Percentiles rank a stretch among this genome's conserved stretches.
phyloP scores from a whole-genome alignment of 73 alveolate genomes.

The Paramecium tetraurelia region DNA sequence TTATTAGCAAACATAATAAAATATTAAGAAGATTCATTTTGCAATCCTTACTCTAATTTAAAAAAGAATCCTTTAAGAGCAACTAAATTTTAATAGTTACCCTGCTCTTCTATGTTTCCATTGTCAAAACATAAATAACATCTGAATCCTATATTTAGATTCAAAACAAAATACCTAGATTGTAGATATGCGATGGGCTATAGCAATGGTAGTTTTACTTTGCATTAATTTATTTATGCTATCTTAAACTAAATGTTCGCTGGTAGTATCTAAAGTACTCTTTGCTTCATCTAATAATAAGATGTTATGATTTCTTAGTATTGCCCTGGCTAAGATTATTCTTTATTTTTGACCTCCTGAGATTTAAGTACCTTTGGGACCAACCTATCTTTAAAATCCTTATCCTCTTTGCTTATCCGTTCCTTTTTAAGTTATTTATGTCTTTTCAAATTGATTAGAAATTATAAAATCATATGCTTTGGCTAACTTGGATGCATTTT shows the following conservation, averaged over 20 bases:
- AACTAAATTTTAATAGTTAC: background rate
- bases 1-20: background rate
- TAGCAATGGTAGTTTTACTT: conserved; percentile 67
- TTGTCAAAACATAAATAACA: background rate
- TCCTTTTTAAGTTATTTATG: background rate
- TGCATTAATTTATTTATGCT: conserved; percentile 35
- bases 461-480: conserved; percentile 69
- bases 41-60: background rate
- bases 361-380: conserved; percentile 55
- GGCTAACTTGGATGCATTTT: conserved; percentile 71
- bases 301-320: conserved; percentile 49
- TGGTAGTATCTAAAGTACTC: conserved; percentile 63
- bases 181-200: conserved; percentile 82
- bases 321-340: conserved; percentile 61
- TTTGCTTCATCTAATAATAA: conserved; percentile 64
- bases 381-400: conserved; percentile 58
- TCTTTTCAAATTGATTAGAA: background rate
- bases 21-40: background rate
- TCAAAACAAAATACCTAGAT: background rate
- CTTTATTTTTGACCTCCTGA: conserved; percentile 67
- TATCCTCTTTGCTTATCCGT: background rate
- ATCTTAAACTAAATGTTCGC: conserved; percentile 43
- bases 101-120: background rate
- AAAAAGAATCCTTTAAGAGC: background rate
- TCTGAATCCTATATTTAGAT: background rate